Evolutionary conservation across 164 flowering plant species (phyloP).

Genomic region (Santalum album): DNA sequence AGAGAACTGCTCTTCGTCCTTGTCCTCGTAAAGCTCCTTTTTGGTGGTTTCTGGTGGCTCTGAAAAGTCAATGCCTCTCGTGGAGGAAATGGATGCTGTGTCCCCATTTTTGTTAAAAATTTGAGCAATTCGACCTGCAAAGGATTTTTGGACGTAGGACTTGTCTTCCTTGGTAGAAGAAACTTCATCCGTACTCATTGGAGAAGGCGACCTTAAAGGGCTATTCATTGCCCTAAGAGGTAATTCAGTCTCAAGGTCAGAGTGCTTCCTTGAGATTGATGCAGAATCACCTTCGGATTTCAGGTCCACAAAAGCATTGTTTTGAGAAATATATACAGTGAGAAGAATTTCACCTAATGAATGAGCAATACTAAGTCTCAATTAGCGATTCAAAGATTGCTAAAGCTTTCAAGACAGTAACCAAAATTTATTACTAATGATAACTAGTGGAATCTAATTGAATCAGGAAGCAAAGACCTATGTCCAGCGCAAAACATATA

Average conservation of each 20-base stretch:
- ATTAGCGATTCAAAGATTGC: background rate
- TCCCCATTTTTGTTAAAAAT: conserved; percentile 47
- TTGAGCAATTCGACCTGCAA: conserved; percentile 61
- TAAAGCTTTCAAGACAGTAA: too few species aligned
- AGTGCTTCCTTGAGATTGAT: conserved; percentile 13
- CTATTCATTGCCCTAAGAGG: conserved; percentile 24
- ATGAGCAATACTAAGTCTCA: conserved; percentile 1
- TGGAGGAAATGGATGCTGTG: conserved; percentile 13
- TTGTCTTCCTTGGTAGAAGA: conserved; percentile 48
- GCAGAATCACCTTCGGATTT: conserved; percentile 20
- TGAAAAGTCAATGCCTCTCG: conserved; percentile 15
- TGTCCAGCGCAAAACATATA: too few species aligned
- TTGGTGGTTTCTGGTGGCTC: conserved; percentile 32
- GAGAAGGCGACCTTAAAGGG: conserved; percentile 25
- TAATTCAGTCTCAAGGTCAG: conserved; percentile 25
- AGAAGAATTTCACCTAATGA: conserved; percentile 79
- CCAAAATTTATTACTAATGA: too few species aligned
- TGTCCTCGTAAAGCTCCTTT: conserved; percentile 29
- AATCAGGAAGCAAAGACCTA: too few species aligned
- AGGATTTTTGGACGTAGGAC: conserved; percentile 20
- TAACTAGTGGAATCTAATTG: too few species aligned
- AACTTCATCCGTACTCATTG: conserved; percentile 30
- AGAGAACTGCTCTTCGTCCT: conserved; percentile 39
- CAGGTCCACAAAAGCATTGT: conserved; percentile 24
- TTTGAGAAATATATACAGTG: conserved; percentile 47